These are phyloP conservation scores for Prinsepia uniflora DNA, from an alignment of 306 rosid genomes.

Conservation along the genomic window DNA sequence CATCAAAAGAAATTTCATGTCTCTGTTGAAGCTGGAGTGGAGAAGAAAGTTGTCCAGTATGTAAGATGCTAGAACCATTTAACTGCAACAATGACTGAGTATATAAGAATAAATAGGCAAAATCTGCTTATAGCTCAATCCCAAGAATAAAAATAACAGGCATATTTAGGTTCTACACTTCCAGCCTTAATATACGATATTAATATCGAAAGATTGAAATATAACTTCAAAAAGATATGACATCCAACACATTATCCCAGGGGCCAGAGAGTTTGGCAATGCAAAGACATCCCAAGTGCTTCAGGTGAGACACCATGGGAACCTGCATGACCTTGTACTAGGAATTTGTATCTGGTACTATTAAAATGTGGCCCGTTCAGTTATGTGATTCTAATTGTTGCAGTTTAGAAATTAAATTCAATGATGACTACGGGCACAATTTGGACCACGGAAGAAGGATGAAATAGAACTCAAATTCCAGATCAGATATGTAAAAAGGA, in stretches of 20 bases:
- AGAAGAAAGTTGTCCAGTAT: constrained; percentile 53
- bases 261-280: background rate
- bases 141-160: background rate
- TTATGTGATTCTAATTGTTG: background rate
- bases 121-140: background rate
- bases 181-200: background rate
- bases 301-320: background rate
- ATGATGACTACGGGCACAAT: background rate
- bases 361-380: background rate
- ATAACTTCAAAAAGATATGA: background rate
- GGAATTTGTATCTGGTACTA: background rate
- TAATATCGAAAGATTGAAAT: background rate
- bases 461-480: background rate
- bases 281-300: background rate
- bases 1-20: constrained; percentile 63
- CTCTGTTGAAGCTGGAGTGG: constrained; percentile 74
- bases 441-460: background rate
- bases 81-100: constrained; percentile 46
- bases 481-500: background rate
- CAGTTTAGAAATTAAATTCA: background rate
- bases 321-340: background rate
- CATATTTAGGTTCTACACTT: background rate
- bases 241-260: background rate
- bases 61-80: constrained; percentile 49
- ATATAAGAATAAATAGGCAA: constrained; percentile 13